Evolutionary conservation across 768 basidiomycete genomes (phyloP).

Genomic region (Xerocomellus amylosporus): DNA sequence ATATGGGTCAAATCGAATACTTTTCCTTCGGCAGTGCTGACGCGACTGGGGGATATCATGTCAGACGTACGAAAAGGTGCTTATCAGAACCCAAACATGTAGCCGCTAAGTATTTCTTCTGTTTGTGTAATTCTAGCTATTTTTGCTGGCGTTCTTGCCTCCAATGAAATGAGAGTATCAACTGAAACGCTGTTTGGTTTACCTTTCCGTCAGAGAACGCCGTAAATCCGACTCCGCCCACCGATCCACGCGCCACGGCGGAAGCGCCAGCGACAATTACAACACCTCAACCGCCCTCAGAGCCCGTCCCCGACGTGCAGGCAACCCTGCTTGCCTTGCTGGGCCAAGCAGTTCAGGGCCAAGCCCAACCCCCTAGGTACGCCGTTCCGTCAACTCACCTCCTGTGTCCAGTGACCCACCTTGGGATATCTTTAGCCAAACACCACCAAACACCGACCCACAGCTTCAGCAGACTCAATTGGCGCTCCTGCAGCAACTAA

Average conservation of each 20-base stretch:
- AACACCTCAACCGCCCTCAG: slow-evolving; percentile 26
- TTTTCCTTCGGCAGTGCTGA: slow-evolving; percentile 75
- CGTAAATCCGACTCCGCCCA: slow-evolving; percentile 36
- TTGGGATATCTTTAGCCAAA: slow-evolving; percentile 49
- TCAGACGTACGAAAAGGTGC: slow-evolving; percentile 81
- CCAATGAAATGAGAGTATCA: slow-evolving; percentile 54
- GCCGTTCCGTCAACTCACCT: slow-evolving; percentile 16
- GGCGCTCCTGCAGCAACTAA: slow-evolving; percentile 73
- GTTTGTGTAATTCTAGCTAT: slow-evolving; percentile 66
- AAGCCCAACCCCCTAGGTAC: slow-evolving; percentile 37
- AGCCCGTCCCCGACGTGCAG: slow-evolving; percentile 42
- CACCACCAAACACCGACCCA: slow-evolving; percentile 51
- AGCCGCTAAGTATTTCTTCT: slow-evolving; percentile 80
- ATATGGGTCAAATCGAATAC: slow-evolving; percentile 94
- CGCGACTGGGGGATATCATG: slow-evolving; percentile 68
- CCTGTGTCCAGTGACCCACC: slow-evolving; percentile 2
- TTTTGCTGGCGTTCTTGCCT: slow-evolving; percentile 39
- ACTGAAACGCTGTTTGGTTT: slow-evolving; percentile 59
- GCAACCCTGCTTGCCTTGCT: slow-evolving; percentile 68
- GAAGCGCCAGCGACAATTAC: slow-evolving; percentile 29
- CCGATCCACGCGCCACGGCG: slow-evolving; percentile 40
- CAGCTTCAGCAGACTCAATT: slow-evolving; percentile 56
- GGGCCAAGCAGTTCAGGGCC: slow-evolving; percentile 55
- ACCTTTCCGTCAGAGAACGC: slow-evolving; percentile 58
- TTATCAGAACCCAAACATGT: slow-evolving; percentile 61